A percentile compares a stretch with the other conserved stretches of the same genome.
Conservation (phyloP, 345 rosid genomes). For the Odontarrhena argentea region DNA sequence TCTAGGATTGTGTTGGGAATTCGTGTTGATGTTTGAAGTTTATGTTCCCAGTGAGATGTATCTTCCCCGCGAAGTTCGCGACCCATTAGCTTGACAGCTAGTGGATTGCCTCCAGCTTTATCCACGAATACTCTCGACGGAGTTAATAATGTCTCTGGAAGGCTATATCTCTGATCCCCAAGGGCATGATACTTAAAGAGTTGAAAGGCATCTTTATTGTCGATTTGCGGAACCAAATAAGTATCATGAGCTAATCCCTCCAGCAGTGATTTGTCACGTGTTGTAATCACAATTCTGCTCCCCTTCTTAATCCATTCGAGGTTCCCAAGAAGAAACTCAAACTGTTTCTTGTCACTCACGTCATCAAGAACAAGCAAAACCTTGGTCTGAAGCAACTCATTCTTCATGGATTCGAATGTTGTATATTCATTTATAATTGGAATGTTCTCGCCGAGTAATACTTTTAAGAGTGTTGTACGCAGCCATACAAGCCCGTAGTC, state of each 20-base stretch:
- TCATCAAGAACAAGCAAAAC: constrained; percentile 4
- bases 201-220: neutral
- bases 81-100: constrained; percentile 41
- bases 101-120: constrained; percentile 42
- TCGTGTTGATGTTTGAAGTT: neutral
- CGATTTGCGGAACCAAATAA: constrained; percentile 11
- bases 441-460: too few relatives aligned
- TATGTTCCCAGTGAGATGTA: constrained; percentile 27
- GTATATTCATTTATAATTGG: neutral
- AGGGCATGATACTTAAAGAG: constrained; percentile 25
- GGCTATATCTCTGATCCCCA: neutral
- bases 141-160: neutral
- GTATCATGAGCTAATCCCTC: neutral
- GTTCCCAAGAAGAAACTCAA: neutral
- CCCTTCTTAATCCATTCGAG: constrained; percentile 24
- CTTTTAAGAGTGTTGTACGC: too few relatives aligned
- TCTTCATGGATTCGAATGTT: constrained; percentile 1
- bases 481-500: too few relatives aligned
- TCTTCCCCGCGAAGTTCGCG: neutral
- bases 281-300: constrained; percentile 32
- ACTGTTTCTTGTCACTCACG: neutral
- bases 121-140: constrained; percentile 10
- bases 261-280: constrained; percentile 24
- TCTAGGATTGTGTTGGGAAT: constrained; percentile 12
- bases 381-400: neutral